Conservation (phyloP, 2,329 filamentous ascomycete genomes). For the Botryosphaeria agaves region DNA sequence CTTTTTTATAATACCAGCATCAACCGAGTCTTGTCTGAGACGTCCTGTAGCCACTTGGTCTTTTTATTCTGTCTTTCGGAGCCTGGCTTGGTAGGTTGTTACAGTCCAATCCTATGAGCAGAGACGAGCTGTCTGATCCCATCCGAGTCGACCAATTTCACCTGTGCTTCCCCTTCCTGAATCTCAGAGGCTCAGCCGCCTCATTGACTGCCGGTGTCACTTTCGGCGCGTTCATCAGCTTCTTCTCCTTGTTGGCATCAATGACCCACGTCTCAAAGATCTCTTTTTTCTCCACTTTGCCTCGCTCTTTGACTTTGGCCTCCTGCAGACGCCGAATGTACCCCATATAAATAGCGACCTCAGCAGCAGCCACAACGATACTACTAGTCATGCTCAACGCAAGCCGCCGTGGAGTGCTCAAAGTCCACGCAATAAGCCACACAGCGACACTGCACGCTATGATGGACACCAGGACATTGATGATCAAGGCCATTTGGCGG, state of each 20-base stretch:
- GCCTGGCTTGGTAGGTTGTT: too few relatives aligned
- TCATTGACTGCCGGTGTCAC: slow-evolving; percentile 8
- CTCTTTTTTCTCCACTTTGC: slow-evolving; percentile 46
- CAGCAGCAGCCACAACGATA: slow-evolving; percentile 52
- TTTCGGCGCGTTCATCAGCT: slow-evolving; percentile 4
- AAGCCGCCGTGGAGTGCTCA: slow-evolving; percentile 52
- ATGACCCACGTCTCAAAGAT: slow-evolving; percentile 56
- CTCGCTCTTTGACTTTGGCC: slow-evolving; percentile 45
- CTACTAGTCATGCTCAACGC: slow-evolving; percentile 56
- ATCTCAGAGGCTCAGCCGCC: slow-evolving; percentile 16
- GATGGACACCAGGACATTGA: slow-evolving; percentile 81
- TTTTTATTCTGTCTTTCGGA: too few relatives aligned
- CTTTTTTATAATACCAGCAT: too few relatives aligned
- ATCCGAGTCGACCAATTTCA: slow-evolving; percentile 12
- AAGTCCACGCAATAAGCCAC: slow-evolving; percentile 63
- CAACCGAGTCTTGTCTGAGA: too few relatives aligned
- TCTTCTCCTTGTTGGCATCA: slow-evolving; percentile 5
- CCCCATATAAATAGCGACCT: slow-evolving; percentile 60
- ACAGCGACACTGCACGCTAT: slow-evolving; percentile 60
- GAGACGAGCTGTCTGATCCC: too few relatives aligned
- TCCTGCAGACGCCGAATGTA: slow-evolving; percentile 57
- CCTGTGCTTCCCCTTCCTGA: slow-evolving; percentile 26
- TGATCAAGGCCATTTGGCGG: slow-evolving; percentile 65
- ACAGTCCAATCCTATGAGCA: too few relatives aligned
- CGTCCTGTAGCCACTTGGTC: too few relatives aligned